These are phyloP conservation scores for Crucihimalaya himalaica DNA, from an alignment of 345 rosid genomes.

Conservation along the genomic window DNA sequence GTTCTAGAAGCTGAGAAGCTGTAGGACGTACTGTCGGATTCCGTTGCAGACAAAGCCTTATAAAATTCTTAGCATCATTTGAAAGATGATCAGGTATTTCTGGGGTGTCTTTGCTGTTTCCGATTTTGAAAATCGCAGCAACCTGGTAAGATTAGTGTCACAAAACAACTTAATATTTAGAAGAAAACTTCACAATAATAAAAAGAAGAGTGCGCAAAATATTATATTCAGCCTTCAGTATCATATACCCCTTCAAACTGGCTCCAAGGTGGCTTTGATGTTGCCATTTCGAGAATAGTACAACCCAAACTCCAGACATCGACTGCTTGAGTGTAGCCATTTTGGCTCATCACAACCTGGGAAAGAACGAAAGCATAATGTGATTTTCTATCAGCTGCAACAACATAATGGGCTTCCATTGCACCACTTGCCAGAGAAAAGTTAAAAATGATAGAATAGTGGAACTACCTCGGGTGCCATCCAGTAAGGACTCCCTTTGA, in stretches of 20 bases:
- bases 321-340: constrained; percentile 82
- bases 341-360: constrained; percentile 90
- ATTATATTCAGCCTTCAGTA: constrained; percentile 7
- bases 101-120: constrained; percentile 93
- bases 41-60: constrained; percentile 84
- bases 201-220: constrained; percentile 5
- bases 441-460: not conserved
- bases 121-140: constrained; percentile 96
- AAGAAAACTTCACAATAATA: not conserved
- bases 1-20: constrained; percentile 75
- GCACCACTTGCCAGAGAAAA: not conserved
- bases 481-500: constrained; percentile 99
- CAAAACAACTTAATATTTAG: constrained; percentile 9
- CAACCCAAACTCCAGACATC: constrained; percentile 99
- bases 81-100: constrained; percentile 91
- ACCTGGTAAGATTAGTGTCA: constrained; percentile 59
- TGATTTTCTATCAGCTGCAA: constrained; percentile 12
- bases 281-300: constrained; percentile 98
- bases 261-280: constrained; percentile 94
- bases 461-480: constrained; percentile 96
- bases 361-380: not conserved
- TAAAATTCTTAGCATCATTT: constrained; percentile 73
- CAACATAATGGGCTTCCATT: constrained; percentile 11
- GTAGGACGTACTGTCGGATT: constrained; percentile 84
- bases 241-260: constrained; percentile 89